Base-by-base conservation (phyloP, 352 stramenopile species). In the Globisporangium nagaii region DNA sequence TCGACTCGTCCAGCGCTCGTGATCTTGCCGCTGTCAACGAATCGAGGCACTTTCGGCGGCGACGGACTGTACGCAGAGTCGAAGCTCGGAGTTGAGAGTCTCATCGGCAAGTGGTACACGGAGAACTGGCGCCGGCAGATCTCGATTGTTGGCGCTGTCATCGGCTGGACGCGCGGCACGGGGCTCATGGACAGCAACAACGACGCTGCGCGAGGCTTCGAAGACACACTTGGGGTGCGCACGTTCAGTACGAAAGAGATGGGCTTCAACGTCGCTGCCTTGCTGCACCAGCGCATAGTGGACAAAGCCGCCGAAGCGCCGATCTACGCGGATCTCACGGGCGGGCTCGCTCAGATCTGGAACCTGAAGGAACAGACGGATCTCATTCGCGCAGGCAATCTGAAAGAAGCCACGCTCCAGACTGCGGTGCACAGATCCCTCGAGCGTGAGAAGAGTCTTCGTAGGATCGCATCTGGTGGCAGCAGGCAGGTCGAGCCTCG, bases 101-200 rank as follows among this genome's bases (percentile, higher is more conserved):
- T 96, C 22, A 82, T 93, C 69, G 75, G 78, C 66, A 95, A 95
- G 66, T 95, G 86, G 86, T 58, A 79, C 64, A 86, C 80, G 20
- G 86, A 95, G 68, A 79, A 75, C 53, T 96, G 86, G 86, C 71
- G 79, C 22, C 80, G 93, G 53, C 87, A 95, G 72, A 58, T 96
- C 25, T 90, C 77, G 44, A 73, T 95, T 30, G 76, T 89, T 3
- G 82, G 84, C 41, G 86, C 85, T 25, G 79, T 94, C 42, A 95
- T 96, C 48, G 86, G 86, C 27, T 96, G 85, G 86, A 94, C 84
- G 13, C 83, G 86, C 53, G 79, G 83, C 46, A 95, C 86, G 0
- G 85, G 81, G 13, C 75, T 96, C 22, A 96, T 96, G 86, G 78
- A 71, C 24, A 75, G 82, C n/a, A 96, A 96, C 67, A 93, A 96